Percentiles rank a stretch among this genome's conserved stretches.
phyloP scores from a whole-genome alignment of 2,329 filamentous ascomycete species.

The Paraphoma chrysanthemicola region DNA sequence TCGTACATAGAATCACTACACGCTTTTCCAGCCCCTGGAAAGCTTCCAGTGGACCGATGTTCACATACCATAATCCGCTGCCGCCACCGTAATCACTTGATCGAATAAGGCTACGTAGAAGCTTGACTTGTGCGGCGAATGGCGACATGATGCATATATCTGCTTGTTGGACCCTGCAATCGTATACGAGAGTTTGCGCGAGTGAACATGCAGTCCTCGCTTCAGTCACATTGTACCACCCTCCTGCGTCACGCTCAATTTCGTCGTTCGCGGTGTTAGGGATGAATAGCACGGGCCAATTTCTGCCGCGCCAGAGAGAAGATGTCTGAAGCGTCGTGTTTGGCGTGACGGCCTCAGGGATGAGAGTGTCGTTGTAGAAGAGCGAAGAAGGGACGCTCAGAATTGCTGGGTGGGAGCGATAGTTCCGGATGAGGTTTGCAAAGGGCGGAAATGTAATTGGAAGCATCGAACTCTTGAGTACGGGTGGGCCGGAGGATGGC shows the following conservation, averaged over 20 bases:
- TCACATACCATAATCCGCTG: conserved; percentile 45
- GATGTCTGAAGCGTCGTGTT: conserved; percentile 34
- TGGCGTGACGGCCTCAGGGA: conserved; percentile 44
- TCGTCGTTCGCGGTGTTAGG: conserved; percentile 49
- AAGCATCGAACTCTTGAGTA: conserved; percentile 41
- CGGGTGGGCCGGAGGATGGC: conserved; percentile 31
- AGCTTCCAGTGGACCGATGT: conserved; percentile 55
- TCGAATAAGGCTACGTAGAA: conserved; percentile 48
- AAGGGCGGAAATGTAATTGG: conserved; percentile 54
- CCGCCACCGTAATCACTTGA: conserved; percentile 10
- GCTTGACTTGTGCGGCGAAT: conserved; percentile 54
- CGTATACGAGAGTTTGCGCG: conserved; percentile 34
- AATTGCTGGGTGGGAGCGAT: conserved; percentile 56
- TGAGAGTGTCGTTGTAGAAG: conserved; percentile 55
- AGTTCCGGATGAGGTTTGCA: conserved; percentile 54
- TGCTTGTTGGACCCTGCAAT: conserved; percentile 32
- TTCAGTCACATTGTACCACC: conserved; percentile 47
- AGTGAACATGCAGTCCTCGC: conserved; percentile 38
- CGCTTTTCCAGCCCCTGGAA: conserved; percentile 55
- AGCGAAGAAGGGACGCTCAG: conserved; percentile 50
- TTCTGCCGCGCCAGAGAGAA: conserved; percentile 47
- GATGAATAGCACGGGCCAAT: conserved; percentile 53
- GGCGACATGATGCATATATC: conserved; percentile 55
- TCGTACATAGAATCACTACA: conserved; percentile 55
- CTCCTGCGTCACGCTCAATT: conserved; percentile 50